Evolutionary conservation across 495 filamentous ascomycete species (phyloP).

Genomic region (Penicillium mononematosum): DNA sequence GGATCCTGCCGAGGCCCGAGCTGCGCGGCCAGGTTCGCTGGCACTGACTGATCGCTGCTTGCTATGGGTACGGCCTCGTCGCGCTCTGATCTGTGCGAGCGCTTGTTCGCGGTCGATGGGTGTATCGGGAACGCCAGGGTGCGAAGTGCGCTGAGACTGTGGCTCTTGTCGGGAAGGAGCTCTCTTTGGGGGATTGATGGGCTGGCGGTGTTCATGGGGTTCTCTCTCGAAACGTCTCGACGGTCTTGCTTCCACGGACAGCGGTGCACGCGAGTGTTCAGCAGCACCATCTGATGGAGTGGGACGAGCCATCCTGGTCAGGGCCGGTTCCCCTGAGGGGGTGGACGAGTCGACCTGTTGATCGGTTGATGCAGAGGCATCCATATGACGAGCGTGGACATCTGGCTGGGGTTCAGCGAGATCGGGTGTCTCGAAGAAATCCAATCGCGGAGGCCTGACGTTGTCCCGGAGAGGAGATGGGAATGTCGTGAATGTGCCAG

Average conservation of each 20-base stretch:
- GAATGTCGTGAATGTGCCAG: constrained; percentile 50
- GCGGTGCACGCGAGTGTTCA: neutral
- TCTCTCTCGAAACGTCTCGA: constrained; percentile 14
- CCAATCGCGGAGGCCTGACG: constrained; percentile 21
- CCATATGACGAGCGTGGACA: constrained; percentile 1
- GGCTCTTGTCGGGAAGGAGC: constrained; percentile 35
- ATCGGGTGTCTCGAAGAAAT: constrained; percentile 15
- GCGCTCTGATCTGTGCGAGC: constrained; percentile 50
- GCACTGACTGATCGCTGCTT: constrained; percentile 46
- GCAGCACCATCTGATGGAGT: neutral
- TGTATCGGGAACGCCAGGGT: constrained; percentile 34
- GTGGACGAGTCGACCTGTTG: constrained; percentile 20
- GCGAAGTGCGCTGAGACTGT: constrained; percentile 25
- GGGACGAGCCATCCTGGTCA: constrained; percentile 6
- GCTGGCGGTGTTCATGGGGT: constrained; percentile 4
- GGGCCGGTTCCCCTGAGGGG: constrained; percentile 19
- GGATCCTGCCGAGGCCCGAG: constrained; percentile 25
- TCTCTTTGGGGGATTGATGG: constrained; percentile 31
- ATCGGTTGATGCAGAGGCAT: constrained; percentile 17
- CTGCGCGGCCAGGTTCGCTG: constrained; percentile 35
- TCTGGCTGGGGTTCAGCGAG: constrained; percentile 5
- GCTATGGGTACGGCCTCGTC: constrained; percentile 47
- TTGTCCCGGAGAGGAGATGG: constrained; percentile 40
- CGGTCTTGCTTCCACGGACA: constrained; percentile 17
- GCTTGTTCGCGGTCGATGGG: constrained; percentile 52